Conservation (phyloP, 768 basidiomycete genomes). For the Fistulinella prunicolor region DNA sequence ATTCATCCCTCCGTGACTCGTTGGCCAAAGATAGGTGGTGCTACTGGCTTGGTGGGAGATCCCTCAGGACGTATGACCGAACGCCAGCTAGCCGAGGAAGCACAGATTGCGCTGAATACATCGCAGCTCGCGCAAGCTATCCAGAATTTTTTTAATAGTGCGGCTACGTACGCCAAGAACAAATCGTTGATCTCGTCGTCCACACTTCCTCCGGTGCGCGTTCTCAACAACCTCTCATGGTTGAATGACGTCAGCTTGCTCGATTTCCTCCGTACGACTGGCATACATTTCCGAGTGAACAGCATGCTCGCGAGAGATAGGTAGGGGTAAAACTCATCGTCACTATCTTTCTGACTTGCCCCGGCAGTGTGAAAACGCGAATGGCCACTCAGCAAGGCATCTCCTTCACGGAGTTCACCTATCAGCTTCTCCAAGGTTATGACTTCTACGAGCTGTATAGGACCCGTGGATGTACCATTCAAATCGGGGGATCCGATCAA, state of each 20-base stretch:
- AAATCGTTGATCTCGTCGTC: slow-evolving; percentile 16
- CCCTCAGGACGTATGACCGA: slow-evolving; percentile 88
- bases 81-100: slow-evolving; percentile 61
- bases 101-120: slow-evolving; percentile 66
- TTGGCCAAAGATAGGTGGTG: slow-evolving; percentile 81
- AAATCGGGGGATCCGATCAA: slow-evolving; percentile 96
- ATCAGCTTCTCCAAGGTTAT: slow-evolving; percentile 95
- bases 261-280: slow-evolving; percentile 80
- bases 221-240: slow-evolving; percentile 79
- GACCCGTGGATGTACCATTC: slow-evolving; percentile 69
- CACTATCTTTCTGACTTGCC: slow-evolving; percentile 6
- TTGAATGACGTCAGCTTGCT: slow-evolving; percentile 67
- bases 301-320: slow-evolving; percentile 90
- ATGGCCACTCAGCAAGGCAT: slow-evolving; percentile 79
- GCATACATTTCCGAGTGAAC: slow-evolving; percentile 77
- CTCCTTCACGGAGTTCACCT: slow-evolving; percentile 98
- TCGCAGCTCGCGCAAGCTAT: slow-evolving; percentile 59
- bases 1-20: slow-evolving; percentile 3
- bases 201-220: slow-evolving; percentile 29
- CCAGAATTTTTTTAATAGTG: slow-evolving; percentile 68
- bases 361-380: slow-evolving; percentile 73
- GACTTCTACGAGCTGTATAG: slow-evolving; percentile 82
- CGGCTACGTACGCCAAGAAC: slow-evolving; percentile 55
- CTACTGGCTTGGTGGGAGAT: slow-evolving; percentile 95
- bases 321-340: slow-evolving; percentile 38